These are phyloP conservation scores for Tetramitus jugosus DNA, from an alignment of 208 protist genomes.

Conservation along the genomic window DNA sequence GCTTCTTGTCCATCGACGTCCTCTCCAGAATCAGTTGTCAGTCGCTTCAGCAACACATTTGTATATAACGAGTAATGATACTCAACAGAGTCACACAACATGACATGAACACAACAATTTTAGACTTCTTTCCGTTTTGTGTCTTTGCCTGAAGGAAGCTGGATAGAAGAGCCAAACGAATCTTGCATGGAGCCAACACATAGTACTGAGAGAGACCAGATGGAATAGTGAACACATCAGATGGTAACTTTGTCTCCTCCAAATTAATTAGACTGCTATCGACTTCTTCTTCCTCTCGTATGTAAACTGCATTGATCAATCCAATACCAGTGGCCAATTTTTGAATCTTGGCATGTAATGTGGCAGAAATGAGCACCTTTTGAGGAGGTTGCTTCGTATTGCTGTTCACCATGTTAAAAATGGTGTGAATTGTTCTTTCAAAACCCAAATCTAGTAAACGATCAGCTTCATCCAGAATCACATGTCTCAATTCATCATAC, in stretches of 20 bases:
- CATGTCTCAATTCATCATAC: constrained; percentile 29
- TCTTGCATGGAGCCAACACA: constrained; percentile 52
- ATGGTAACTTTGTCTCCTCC: background rate
- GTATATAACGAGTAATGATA: constrained; percentile 59
- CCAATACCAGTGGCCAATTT: background rate
- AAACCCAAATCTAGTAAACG: constrained; percentile 29
- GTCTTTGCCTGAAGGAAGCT: constrained; percentile 57
- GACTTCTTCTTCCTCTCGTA: constrained; percentile 8
- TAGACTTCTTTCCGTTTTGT: constrained; percentile 28
- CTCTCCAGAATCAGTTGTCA: background rate
- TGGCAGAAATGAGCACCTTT: background rate
- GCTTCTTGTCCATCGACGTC: background rate
- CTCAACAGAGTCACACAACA: constrained; percentile 60
- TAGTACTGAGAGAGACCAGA: constrained; percentile 57
- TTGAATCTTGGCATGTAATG: constrained; percentile 8
- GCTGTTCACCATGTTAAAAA: constrained; percentile 3
- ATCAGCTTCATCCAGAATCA: constrained; percentile 60
- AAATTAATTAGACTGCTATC: no score
- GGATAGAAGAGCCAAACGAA: constrained; percentile 53
- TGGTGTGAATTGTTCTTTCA: constrained; percentile 23
- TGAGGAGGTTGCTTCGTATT: background rate
- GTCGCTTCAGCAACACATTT: background rate
- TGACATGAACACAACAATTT: constrained; percentile 64
- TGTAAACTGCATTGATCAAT: background rate
- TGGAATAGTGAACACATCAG: constrained; percentile 39